These are phyloP conservation scores for Mycosarcoma mackinlayi DNA, from an alignment of 1,284 basidiomycete species.

Conservation along the genomic window DNA sequence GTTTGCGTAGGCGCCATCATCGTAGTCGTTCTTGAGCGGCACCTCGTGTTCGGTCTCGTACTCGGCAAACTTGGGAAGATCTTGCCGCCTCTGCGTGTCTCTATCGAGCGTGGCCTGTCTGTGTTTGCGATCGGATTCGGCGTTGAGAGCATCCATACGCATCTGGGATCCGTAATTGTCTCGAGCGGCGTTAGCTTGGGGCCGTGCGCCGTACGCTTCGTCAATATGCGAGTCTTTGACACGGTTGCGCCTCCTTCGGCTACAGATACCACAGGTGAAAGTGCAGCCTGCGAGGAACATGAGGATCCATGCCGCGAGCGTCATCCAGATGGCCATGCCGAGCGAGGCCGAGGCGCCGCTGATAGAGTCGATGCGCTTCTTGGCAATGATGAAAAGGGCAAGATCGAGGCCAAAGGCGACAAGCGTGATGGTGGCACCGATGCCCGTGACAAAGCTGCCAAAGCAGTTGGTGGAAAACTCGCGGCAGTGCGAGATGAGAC, in stretches of 20 bases:
- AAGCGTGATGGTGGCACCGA: constrained; percentile 53
- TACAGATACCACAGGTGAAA: constrained; percentile 58
- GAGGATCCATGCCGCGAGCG: constrained; percentile 60
- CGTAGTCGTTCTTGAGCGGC: constrained; percentile 59
- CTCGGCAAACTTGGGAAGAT: constrained; percentile 64
- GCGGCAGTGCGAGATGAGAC: constrained; percentile 58
- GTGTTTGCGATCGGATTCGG: constrained; percentile 55
- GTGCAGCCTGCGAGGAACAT: constrained; percentile 54
- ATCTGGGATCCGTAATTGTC: constrained; percentile 54
- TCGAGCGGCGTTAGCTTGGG: constrained; percentile 14
- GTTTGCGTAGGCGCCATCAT: constrained; percentile 39
- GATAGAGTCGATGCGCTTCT: constrained; percentile 59
- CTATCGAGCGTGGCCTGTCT: constrained; percentile 47
- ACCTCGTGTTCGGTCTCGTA: constrained; percentile 62
- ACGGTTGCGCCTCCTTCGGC: constrained; percentile 39
- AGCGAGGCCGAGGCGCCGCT: constrained; percentile 51
- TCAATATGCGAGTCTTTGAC: constrained; percentile 48
- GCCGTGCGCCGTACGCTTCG: constrained; percentile 39
- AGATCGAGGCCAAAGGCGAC: constrained; percentile 61
- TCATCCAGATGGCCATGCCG: constrained; percentile 62
- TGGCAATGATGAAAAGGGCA: constrained; percentile 62
- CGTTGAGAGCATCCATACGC: constrained; percentile 64
- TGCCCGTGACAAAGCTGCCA: constrained; percentile 50
- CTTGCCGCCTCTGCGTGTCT: constrained; percentile 16
- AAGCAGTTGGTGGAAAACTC: constrained; percentile 49